These are phyloP conservation scores for Fraxinus ornus DNA, from an alignment of 305 asterid species.

Conservation along the genomic window DNA sequence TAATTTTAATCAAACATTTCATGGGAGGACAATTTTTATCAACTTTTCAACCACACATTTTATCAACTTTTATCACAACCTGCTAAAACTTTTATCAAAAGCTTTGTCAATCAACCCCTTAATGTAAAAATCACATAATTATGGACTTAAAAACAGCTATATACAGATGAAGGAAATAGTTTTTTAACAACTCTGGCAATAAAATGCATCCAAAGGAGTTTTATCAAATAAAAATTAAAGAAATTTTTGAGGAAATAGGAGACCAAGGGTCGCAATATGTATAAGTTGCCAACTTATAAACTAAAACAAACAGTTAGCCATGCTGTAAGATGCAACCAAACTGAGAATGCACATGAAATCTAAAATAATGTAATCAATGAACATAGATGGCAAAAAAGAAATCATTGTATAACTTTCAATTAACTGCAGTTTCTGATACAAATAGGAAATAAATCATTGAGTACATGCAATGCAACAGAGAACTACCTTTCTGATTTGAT, in stretches of 20 bases:
- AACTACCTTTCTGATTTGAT: conserved; percentile 53
- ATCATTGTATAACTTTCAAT: not conserved
- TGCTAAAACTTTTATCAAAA: not conserved
- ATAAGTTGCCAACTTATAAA: not conserved
- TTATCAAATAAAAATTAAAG: not conserved
- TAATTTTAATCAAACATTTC: not conserved
- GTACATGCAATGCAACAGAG: not conserved
- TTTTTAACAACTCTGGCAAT: not conserved
- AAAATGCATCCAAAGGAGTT: not conserved
- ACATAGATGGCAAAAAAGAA: conserved; percentile 4
- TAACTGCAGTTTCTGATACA: conserved; percentile 6
- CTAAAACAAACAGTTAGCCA: not conserved
- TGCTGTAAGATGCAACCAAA: conserved; percentile 1
- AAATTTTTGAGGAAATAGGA: not conserved
- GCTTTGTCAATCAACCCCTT: not conserved
- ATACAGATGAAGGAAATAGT: not conserved
- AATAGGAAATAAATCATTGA: conserved; percentile 20
- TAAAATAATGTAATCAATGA: not conserved
- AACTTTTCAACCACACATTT: not conserved
- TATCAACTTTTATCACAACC: not conserved
- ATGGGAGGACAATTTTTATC: not conserved
- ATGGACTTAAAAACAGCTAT: conserved; percentile 2
- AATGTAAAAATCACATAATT: conserved; percentile 3
- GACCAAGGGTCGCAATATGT: not conserved
- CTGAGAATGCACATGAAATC: conserved; percentile 9